Base-by-base conservation (phyloP, 2,329 filamentous ascomycete genomes). In the Microdochium paspali region DNA sequence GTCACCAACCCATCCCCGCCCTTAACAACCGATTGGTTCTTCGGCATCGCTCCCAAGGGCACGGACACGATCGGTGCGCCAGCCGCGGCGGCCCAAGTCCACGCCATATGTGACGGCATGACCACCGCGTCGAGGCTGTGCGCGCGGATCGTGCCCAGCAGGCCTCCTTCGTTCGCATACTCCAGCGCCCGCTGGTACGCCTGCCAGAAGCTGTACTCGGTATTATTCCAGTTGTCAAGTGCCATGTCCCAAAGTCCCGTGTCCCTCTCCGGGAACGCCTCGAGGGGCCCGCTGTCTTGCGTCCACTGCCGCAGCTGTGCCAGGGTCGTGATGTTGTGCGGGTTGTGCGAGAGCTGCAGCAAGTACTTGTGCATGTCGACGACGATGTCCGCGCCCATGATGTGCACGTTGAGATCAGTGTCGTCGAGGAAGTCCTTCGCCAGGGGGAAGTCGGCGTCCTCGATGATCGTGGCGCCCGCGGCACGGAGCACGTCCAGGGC, bases 61-160 rank as follows among this genome's bases (percentile, higher is more conserved):
- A 87, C 76, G 0, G 78, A 81, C 10, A 87, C 65, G 4, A 82
- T 71, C 0, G 83, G 83, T 0, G 71, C 67, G 0, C 80, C 80
- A 1, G 81, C 70, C 21, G 80, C 61, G 0, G 77, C 79, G 3
- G 78, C 72, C 3, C 79, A 68, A 3, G 62, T 59, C 0, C 72
- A 64, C 0, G 74, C 66, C 24, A 71, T 63, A 18, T 63, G 54
- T 0, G 79, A 79, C 0, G 82, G 83, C 4, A 85, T 52, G 1
- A 86, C 69, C 4, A 86, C 63, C 1, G 82, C 82, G 53, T 82
- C 79, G 1, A 85, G 70, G 3, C 72, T 70, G 52, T 79, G 66
- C 2, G 72, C 72, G 5, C 68, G 55, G 0, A 87, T 61, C 0
- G 82, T 63, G 0, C 82, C 82, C 9, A 78, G 76, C 43, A 74